phyloP scores from a whole-genome alignment of 2,329 filamentous ascomycete species.

The Arthrobotrys entomopaga region DNA sequence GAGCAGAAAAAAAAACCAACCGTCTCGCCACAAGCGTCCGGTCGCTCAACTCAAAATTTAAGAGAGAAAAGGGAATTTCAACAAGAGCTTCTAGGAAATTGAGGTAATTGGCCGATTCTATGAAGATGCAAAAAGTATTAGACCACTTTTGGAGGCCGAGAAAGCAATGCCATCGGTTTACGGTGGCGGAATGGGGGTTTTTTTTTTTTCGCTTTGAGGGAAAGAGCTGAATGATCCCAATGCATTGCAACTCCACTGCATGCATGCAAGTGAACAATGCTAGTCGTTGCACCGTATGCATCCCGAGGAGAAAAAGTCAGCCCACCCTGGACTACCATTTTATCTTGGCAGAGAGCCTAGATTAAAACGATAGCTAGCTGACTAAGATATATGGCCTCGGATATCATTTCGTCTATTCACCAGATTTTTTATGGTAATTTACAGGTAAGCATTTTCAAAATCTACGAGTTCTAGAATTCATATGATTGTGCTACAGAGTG shows the following conservation, averaged over 20 bases:
- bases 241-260: constrained; percentile 9
- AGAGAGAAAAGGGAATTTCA: not conserved
- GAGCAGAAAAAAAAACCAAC: constrained; percentile 30
- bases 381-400: not conserved
- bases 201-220: not conserved
- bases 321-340: constrained; percentile 26
- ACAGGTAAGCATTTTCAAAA: no score
- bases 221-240: constrained; percentile 18
- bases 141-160: not conserved
- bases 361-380: not conserved
- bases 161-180: not conserved
- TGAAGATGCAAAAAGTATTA: no score
- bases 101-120: no score
- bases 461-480: no score
- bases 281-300: no score
- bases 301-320: constrained; percentile 47
- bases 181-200: not conserved
- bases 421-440: no score
- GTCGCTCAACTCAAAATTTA: constrained; percentile 35
- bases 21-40: constrained; percentile 10
- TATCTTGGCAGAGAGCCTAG: constrained; percentile 14
- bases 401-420: no score
- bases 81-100: not conserved
- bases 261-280: constrained; percentile 25
- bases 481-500: no score